phyloP scores from a whole-genome alignment of 2,329 filamentous ascomycete species.

The Bipolaris zeicola region DNA sequence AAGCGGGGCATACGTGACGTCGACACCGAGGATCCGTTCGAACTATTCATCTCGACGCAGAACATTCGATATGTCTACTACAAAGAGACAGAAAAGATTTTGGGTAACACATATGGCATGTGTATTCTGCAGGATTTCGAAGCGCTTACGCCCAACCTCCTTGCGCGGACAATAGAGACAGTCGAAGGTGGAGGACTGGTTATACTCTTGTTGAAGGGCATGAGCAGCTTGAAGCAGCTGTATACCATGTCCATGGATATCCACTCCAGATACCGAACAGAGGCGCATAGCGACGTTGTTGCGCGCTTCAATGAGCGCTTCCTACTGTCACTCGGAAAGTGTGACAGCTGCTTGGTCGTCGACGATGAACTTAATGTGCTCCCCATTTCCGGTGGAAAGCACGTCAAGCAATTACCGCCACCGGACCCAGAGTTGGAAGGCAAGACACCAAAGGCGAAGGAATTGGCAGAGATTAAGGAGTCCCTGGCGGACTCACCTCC shows the following conservation, averaged over 20 bases:
- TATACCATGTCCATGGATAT: slow-evolving; percentile 98
- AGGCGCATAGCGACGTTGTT: slow-evolving; percentile 92
- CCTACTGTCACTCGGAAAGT: slow-evolving; percentile 91
- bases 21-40: slow-evolving; percentile 93
- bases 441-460: slow-evolving; percentile 70
- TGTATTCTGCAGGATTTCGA: slow-evolving; percentile 98
- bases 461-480: slow-evolving; percentile 87
- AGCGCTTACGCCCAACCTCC: slow-evolving; percentile 93
- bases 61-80: slow-evolving; percentile 99
- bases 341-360: slow-evolving; percentile 91
- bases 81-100: slow-evolving; percentile 98
- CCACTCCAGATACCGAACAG: slow-evolving; percentile 93
- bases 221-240: slow-evolving; percentile 95
- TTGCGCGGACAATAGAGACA: slow-evolving; percentile 94
- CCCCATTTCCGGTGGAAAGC: slow-evolving; percentile 94
- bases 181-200: slow-evolving; percentile 96
- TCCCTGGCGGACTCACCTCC: slow-evolving; percentile 83
- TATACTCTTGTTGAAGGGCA: slow-evolving; percentile 87
- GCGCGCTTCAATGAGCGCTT: slow-evolving; percentile 98
- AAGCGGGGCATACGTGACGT: slow-evolving; percentile 91
- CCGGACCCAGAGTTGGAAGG: slow-evolving; percentile 75
- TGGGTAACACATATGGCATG: slow-evolving; percentile 98
- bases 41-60: slow-evolving; percentile 93
- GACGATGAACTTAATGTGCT: slow-evolving; percentile 98
- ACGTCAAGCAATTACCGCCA: slow-evolving; percentile 80